Evolutionary conservation across 1,139 yeast species (phyloP).

Genomic region (Sugiyamaella paludigena): DNA sequence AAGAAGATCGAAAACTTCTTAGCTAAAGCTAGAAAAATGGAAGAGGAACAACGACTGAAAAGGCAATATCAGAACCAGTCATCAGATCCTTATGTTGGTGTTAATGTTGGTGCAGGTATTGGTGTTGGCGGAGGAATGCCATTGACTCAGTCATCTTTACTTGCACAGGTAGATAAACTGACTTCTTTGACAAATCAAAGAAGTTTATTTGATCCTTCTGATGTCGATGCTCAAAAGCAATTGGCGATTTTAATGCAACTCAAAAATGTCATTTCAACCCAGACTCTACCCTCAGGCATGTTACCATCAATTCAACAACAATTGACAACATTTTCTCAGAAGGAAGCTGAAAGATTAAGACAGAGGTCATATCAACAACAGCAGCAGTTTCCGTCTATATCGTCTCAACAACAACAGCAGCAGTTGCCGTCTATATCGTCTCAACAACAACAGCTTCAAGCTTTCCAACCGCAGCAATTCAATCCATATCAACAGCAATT

Average conservation of each 20-base stretch:
- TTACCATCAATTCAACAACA: constrained; percentile 45
- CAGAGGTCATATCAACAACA: constrained; percentile 1
- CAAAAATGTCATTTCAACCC: constrained; percentile 30
- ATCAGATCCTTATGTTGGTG: constrained; percentile 13
- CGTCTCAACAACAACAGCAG: constrained; percentile 2
- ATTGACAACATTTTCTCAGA: constrained; percentile 36
- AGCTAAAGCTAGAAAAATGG: constrained; percentile 49
- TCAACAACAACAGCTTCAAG: constrained; percentile 10
- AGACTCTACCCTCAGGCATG: constrained; percentile 40
- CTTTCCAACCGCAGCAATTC: not conserved
- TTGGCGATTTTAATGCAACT: constrained; percentile 36
- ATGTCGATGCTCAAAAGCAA: constrained; percentile 41
- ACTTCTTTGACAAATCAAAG: constrained; percentile 42
- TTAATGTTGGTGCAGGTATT: too few species aligned
- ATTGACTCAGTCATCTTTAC: constrained; percentile 33
- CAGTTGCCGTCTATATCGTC: constrained; percentile 10
- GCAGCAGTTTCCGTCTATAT: not conserved
- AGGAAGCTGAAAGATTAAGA: constrained; percentile 29
- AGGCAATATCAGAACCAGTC: constrained; percentile 28
- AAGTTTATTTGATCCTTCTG: constrained; percentile 38
- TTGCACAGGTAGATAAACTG: constrained; percentile 43
- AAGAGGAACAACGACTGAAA: constrained; percentile 8
- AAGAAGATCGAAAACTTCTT: constrained; percentile 73
- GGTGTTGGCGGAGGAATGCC: constrained; percentile 17
- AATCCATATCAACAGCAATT: not conserved